Evolutionary conservation across 2,329 filamentous ascomycete genomes (phyloP), one percentile per base, ranked within the genome.

Genomic region (Mollisia scopiformis): DNA sequence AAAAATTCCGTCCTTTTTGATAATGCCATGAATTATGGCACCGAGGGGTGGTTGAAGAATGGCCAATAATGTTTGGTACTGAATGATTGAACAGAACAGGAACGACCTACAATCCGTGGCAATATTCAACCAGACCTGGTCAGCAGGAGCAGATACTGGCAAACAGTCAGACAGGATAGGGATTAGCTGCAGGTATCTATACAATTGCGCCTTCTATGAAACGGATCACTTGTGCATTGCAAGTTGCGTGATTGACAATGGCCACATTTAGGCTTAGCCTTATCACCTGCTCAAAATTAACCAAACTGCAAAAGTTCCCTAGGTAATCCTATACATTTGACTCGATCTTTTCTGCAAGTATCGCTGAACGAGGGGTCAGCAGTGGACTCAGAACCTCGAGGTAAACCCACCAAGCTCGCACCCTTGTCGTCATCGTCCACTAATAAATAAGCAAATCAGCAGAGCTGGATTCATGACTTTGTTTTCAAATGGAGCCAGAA

Each of bases 311-410:
- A 35, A 35, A 13, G 11, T 14, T 13, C 16, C 16, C 31, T 35
- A n/a, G n/a, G n/a, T n/a, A n/a, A n/a, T n/a, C n/a, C n/a, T 55
- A 57, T 58, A 67, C 66, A 68, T 27, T 64, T 65, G 21, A 66
- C 33, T 47, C 67, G 64, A 25, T 55, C 62, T 10, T 49, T 55
- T 11, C 66, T 57, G 41, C 66, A 68, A 43, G 53, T 46, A 37
- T 65, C 61, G 58, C 66, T 66, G 50, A 4, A 46, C 14, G n/a
- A 27, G 19, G 23, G 51, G 35, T 54, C 31, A 37, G 51, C 14
- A 25, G 16, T 25, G 6, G 14, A 23, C 13, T 11, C 13, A 21
- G 16, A 21, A 10, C 27, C 13, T 10, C n/a, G 31, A 25, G 8
- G 4, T 19, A 27, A 52, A 55, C 61, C n/a, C 23, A 63, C 61